phyloP scores from a whole-genome alignment of 768 basidiomycete genomes.

The Boletellus ananas region DNA sequence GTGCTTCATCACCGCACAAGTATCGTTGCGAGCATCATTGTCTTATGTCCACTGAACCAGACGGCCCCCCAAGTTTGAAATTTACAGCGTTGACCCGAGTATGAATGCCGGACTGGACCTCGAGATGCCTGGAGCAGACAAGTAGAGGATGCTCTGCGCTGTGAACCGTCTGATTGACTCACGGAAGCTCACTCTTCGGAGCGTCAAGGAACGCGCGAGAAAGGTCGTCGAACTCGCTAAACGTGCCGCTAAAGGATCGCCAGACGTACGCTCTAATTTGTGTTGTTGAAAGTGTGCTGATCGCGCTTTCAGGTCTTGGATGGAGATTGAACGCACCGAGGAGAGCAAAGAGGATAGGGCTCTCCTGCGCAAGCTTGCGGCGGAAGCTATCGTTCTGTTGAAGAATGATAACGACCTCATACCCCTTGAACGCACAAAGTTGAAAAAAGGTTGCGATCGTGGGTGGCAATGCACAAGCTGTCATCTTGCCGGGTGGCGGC shows the following conservation, averaged over 20 bases:
- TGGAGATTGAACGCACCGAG: slow-evolving; percentile 62
- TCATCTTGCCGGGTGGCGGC: slow-evolving; percentile 75
- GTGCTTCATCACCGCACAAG: slow-evolving; percentile 59
- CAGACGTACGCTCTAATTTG: slow-evolving; percentile 44
- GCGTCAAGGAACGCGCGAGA: slow-evolving; percentile 61
- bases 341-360: slow-evolving; percentile 59
- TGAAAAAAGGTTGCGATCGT: slow-evolving; percentile 75
- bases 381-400: slow-evolving; percentile 68
- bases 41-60: background rate
- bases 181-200: slow-evolving; percentile 63
- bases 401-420: slow-evolving; percentile 57
- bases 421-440: slow-evolving; percentile 33
- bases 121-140: slow-evolving; percentile 75
- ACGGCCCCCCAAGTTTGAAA: slow-evolving; percentile 52
- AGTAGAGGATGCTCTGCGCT: slow-evolving; percentile 69
- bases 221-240: slow-evolving; percentile 68
- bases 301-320: slow-evolving; percentile 51
- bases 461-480: slow-evolving; percentile 60
- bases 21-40: slow-evolving; percentile 2
- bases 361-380: slow-evolving; percentile 63
- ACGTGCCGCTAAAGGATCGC: slow-evolving; percentile 61
- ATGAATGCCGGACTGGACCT: slow-evolving; percentile 76
- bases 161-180: slow-evolving; percentile 57
- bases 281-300: background rate
- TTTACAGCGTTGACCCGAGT: slow-evolving; percentile 58